Conservation (phyloP, 441 rosid species). For the Eutrema salsugineum region DNA sequence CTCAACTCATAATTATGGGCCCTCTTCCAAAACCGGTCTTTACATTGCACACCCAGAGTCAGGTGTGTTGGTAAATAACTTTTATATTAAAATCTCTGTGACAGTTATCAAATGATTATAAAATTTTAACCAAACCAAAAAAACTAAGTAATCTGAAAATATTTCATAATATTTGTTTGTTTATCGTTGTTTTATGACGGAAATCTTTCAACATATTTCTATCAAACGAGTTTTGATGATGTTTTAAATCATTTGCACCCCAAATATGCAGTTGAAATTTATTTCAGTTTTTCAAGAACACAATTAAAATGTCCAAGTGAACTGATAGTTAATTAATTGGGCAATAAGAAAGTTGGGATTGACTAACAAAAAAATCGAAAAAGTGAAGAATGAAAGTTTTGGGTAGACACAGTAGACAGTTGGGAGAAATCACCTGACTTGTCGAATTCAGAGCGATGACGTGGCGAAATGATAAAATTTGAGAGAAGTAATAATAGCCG, state of each 20-base stretch:
- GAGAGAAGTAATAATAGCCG: background rate
- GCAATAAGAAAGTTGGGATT: background rate
- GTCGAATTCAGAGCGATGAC: constrained; percentile 22
- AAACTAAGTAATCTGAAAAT: background rate
- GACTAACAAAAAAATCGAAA: background rate
- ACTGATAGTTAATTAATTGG: background rate
- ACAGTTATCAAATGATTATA: background rate
- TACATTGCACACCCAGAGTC: background rate
- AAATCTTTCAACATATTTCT: background rate
- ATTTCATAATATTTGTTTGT: background rate
- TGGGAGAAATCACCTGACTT: constrained; percentile 21
- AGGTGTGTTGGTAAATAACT: background rate
- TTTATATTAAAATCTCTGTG: background rate
- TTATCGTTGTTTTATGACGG: background rate
- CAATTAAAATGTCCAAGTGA: background rate
- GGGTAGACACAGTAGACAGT: constrained; percentile 6
- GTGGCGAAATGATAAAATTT: constrained; percentile 5
- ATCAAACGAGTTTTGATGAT: background rate
- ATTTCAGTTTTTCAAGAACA: background rate
- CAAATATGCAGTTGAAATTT: background rate
- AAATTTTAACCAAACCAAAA: no score
- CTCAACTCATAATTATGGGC: background rate
- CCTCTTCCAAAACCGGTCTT: background rate
- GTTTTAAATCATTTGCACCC: background rate
- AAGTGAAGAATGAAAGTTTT: background rate